These are phyloP conservation scores for Yamadazyma spencermartinsiae DNA, from an alignment of 1,139 yeast species.

Conservation along the genomic window DNA sequence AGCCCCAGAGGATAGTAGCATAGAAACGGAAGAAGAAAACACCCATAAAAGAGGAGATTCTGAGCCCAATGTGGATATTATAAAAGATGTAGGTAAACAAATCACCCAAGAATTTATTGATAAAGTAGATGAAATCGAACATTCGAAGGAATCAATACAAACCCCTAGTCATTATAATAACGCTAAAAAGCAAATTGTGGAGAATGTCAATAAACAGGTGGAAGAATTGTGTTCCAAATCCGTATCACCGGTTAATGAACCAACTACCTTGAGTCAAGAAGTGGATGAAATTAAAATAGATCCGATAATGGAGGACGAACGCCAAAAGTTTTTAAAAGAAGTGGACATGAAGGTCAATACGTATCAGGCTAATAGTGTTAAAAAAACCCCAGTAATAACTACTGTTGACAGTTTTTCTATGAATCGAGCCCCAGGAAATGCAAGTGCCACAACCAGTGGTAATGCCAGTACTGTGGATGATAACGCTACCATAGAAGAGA, in stretches of 20 bases:
- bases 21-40: conserved; percentile 4
- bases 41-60: not conserved
- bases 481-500: too few species aligned
- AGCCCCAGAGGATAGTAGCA: conserved; percentile 13
- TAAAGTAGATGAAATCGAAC: conserved; percentile 18
- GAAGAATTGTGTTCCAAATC: conserved; percentile 16
- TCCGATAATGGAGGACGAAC: conserved; percentile 6
- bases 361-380: conserved; percentile 1
- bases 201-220: conserved; percentile 17
- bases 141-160: conserved; percentile 12
- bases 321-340: conserved; percentile 7
- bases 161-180: conserved; percentile 9
- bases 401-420: not conserved
- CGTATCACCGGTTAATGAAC: conserved; percentile 13
- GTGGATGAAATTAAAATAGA: conserved; percentile 2
- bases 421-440: not conserved
- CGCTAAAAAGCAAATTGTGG: conserved; percentile 16
- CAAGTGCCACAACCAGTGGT: not conserved
- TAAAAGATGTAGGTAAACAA: conserved; percentile 17
- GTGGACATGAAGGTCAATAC: conserved; percentile 10
- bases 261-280: conserved; percentile 1
- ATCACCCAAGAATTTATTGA: conserved; percentile 17
- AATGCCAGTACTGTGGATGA: not conserved
- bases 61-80: conserved; percentile 7
- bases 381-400: too few species aligned